Evolutionary conservation across 345 rosid genomes (phyloP), one percentile per base, ranked within the genome.

Genomic region (Salix suchowensis): DNA sequence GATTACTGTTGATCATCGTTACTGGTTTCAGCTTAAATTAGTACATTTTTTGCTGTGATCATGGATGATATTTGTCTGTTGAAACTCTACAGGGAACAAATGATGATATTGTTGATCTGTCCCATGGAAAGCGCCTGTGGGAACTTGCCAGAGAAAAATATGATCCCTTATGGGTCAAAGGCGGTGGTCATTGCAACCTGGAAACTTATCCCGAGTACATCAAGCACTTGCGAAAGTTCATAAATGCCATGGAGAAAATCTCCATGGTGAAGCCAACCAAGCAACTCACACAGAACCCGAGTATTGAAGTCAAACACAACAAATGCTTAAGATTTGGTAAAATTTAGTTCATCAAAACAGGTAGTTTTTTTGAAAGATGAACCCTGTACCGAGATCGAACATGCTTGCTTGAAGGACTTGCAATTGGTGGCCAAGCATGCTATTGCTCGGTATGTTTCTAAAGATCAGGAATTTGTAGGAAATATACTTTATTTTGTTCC

Each of bases 101-200:
- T 14, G 98, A 96, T 78, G 99, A 96, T 71, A 87, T 93, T 67
- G 99, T 93, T 7, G 94, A 92, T 84, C 89, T 83, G 77, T 92
- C 96, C 0, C 99, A 93, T 1, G 99, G 99, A 77, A 93, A 91
- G 79, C 83, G 97, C 26, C 81, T 96, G 44, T 96, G 99, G 99
- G 99, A 96, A 73, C 90, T 96, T 26, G 78, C 98, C 0, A 96
- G 90, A 79, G 97, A 96, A 76, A 93, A 93, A 75, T 93, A 91
- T 37, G 98, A 93, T 15, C 99, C 99, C 2, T 81, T 96, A 72
- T 93, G 99, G 99, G 91, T 96, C 66, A 92, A 92, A 78, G 97
- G 98, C n/a, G 99, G 98, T 7, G 97, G 98, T 30, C 99, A 96
- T 76, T 93, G 99, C 87, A 92, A 93, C 87, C 92, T 96, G 2